phyloP scores from a whole-genome alignment of 1,284 basidiomycete genomes.

The Naganishia cerealis region DNA sequence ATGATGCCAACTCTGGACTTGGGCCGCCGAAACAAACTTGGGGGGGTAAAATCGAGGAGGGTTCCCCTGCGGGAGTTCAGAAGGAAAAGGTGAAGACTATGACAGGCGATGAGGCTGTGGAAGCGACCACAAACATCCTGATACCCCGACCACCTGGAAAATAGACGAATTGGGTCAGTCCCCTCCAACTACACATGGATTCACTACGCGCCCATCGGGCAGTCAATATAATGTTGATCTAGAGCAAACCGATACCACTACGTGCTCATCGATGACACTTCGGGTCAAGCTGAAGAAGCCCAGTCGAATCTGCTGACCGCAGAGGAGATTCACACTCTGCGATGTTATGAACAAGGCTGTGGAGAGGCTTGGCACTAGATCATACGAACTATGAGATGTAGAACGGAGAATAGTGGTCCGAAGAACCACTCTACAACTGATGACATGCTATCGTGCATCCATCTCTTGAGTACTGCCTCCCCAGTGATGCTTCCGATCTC shows the following conservation, averaged over 20 bases:
- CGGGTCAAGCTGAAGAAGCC: slow-evolving; percentile 20
- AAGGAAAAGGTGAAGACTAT: slow-evolving; percentile 41
- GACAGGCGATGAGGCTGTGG: slow-evolving; percentile 11
- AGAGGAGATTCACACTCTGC: slow-evolving; percentile 73
- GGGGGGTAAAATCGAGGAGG: too few species aligned
- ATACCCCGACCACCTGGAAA: slow-evolving; percentile 33
- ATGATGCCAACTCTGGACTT: too few species aligned
- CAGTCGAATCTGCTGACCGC: slow-evolving; percentile 40
- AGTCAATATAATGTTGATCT: neutral
- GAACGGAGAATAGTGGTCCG: too few species aligned
- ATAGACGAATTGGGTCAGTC: slow-evolving; percentile 39
- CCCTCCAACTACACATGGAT: neutral
- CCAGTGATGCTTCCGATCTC: too few species aligned
- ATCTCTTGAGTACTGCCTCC: too few species aligned
- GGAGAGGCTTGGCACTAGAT: too few species aligned
- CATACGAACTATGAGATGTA: too few species aligned
- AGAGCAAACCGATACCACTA: slow-evolving; percentile 87
- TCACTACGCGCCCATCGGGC: neutral
- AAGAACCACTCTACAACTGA: too few species aligned
- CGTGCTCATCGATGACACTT: slow-evolving; percentile 67
- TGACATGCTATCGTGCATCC: too few species aligned
- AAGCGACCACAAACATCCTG: slow-evolving; percentile 29
- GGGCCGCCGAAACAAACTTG: too few species aligned
- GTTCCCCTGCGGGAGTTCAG: too few species aligned
- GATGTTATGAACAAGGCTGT: slow-evolving; percentile 47